Base-by-base conservation (phyloP, 2,329 filamentous ascomycete species). In the Tympanopsis confertula region DNA sequence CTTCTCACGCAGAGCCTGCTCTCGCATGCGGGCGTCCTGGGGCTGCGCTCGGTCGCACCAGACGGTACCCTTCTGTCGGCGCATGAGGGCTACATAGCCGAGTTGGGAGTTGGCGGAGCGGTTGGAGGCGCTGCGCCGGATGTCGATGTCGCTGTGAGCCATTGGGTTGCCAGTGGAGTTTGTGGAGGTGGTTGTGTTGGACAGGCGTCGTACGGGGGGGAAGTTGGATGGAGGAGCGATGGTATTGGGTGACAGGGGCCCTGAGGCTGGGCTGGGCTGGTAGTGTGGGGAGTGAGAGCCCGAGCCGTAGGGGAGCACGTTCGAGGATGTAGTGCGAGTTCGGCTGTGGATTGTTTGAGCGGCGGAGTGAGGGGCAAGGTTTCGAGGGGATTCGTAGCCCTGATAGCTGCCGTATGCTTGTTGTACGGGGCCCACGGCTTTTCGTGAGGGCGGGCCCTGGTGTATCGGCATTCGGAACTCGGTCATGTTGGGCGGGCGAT, bases 31-130 rank as follows among this genome's bases (percentile, higher is more conserved):
- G 1, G 89, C 86, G 55, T 98, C 91, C 59, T 96, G 87, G 44
- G 85, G 79, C 57, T 98, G 91, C 7, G 89, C 75, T 38, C 88
- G 82, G 55, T 96, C 91, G 64, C 88, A 95, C 91, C 91, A 98
- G 4, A 98, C 91, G 0, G 91, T 98, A 20, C 87, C 91, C 58
- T 96, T 96, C 61, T 98, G 91, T 57, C 88, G 89, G 44, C 91
- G 78, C 63, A 98, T 81, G n/a, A 95, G 71, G 24, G 91, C 88
- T 37, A 98, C 91, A 59, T 98, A 98, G 45, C 86, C 40, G 4
- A 51, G 45, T 15, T 46, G 49, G 18, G 58, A 54, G 35, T 65
- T 65, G 44, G 71, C 74, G 17, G 86, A 93, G 49, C 86, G 78
- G 37, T 82, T 83, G 3, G 86, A 94, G 20, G 79, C 85, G 19